Evolutionary conservation across 305 asterid genomes (phyloP), one percentile per base, ranked within the genome.

Genomic region (Nicotiana rustica): DNA sequence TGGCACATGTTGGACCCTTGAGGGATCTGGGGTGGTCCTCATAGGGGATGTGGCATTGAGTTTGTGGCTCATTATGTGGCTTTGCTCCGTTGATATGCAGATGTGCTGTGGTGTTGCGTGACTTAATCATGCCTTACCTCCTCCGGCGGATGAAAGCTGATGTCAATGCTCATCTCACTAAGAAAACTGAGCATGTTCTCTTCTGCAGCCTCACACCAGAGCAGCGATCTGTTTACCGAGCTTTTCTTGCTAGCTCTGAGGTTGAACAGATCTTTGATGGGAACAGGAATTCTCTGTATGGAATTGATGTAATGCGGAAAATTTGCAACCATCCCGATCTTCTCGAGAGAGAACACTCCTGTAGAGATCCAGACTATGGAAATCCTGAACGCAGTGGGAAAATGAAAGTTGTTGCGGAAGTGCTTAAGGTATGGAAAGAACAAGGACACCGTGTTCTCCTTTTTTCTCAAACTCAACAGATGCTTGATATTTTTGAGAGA

Each of bases 321-420:
- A 92, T 96, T 85, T 96, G 98, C 89, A 96, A 96, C 88, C 99
- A 96, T 87, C 99, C 99, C 6, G 99, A 96, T 86, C 97, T 96
- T 82, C 96, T 94, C 4, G 99, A 96, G 92, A 94, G 99, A 86
- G 99, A 96, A 81, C 98, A 93, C 84, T 89, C 92, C 57, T 84
- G 84, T 41, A 92, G 90, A 66, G 89, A 96, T 88, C 98, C 98
- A 17, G 99, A 96, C 89, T 96, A 94, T 82, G 98, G 99, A 64
- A 94, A 96, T 84, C 93, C 91, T 65, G 89, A 88, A 81, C 93
- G 98, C 82, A 94, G 99, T 89, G 99, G 97, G 33, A 96, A 96
- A 88, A 91, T 96, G 97, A 91, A 92, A 86, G 97, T 96, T 82
- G 88, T 94, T 85, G 90, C 93, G n/a, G 94, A 94, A 86, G 98